Conservation (phyloP, 257 asterid genomes). For the Leptodermis oblonga region DNA sequence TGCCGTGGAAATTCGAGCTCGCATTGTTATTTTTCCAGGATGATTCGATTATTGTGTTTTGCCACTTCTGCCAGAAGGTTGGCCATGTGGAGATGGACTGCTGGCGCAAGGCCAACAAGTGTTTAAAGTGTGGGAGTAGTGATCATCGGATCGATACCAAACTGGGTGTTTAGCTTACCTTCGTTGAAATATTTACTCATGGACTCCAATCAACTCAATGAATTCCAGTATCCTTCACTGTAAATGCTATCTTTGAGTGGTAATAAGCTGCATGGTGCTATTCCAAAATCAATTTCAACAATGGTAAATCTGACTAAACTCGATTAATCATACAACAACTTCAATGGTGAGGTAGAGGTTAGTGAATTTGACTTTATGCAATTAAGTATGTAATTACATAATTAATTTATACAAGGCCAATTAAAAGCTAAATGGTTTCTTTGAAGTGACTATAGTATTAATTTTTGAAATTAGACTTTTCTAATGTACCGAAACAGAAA, state of each 20-base stretch:
- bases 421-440: too few relatives aligned
- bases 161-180: constrained; percentile 20
- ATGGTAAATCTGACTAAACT: constrained; percentile 15
- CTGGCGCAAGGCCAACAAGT: too few relatives aligned
- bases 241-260: background rate
- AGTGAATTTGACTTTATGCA: too few relatives aligned
- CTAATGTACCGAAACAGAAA: too few relatives aligned
- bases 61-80: too few relatives aligned
- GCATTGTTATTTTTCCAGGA: constrained; percentile 23
- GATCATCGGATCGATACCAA: too few relatives aligned
- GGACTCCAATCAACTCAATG: constrained; percentile 8
- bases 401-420: too few relatives aligned
- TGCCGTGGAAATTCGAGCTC: constrained; percentile 18
- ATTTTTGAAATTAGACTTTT: too few relatives aligned
- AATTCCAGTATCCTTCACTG: constrained; percentile 18
- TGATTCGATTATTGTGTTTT: constrained; percentile 15
- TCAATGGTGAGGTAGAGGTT: constrained; percentile 20
- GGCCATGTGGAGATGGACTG: too few relatives aligned
- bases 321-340: constrained; percentile 22
- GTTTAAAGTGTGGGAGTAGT: too few relatives aligned
- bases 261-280: constrained; percentile 21
- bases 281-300: constrained; percentile 23
- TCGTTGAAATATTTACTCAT: background rate
- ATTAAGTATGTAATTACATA: too few relatives aligned
- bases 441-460: too few relatives aligned